Base-by-base conservation (phyloP, 345 rosid genomes). In the Eucalyptus globulus region DNA sequence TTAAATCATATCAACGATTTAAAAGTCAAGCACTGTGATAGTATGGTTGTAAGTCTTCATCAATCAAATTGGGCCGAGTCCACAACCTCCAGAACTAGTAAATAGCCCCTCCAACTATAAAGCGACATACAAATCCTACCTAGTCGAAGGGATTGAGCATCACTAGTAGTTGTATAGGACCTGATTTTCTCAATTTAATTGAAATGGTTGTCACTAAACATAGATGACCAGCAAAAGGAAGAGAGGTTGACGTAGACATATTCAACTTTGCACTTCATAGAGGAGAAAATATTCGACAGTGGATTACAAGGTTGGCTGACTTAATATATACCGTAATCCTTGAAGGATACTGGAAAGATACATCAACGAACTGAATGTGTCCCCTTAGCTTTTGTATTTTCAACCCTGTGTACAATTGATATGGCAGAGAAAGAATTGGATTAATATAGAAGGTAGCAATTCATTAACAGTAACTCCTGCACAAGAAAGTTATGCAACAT, bases 331-430 rank as follows among this genome's bases (percentile, higher is more conserved):
- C 92, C 43, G 65, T 89, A 86, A 54, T 81, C 91, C 94, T 90
- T 67, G 95, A 93, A 87, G 95, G 93, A 86, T 93, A 93, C 58
- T 58, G 89, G 89, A 93, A 93, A 53, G 94, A 92, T 19, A 92
- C 92, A 85, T 92, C 81, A 44, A 87, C 83, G 81, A 93, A 92
- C 88, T 92, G 93, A 88, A 93, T 45, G 87, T 91, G 81, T 86
- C 94, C 95, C 49, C 34, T 88, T 83, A 93, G 69, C 87, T 89
- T 92, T 87, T 54, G 91, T 88, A 89, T 91, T 88, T 89, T 89
- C 87, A 88, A 49, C 51, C 95, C 94, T 93, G 89, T 51, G 86
- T 14, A 51, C 40, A 49, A 86, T 51, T 51, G 22, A 50, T 34
- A 50, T 86, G 62, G 43, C 27, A 51, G 87, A 50, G 62, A 37